Evolutionary conservation across 1,284 basidiomycete genomes (phyloP).

Genomic region (Ustilago bromivora): DNA sequence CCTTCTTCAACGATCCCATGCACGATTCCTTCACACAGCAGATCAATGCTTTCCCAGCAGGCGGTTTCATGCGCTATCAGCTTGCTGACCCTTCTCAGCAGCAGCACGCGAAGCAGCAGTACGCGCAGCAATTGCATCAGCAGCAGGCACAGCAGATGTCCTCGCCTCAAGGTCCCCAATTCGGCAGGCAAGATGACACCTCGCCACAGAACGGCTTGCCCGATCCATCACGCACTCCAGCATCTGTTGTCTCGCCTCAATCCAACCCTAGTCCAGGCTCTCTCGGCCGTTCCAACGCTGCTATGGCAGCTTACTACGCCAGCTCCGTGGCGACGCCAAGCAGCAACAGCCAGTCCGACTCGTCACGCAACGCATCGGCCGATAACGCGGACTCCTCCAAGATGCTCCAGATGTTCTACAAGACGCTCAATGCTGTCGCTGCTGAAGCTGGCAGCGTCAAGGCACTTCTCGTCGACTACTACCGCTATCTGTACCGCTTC

Average conservation of each 20-base stretch:
- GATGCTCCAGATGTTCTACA: constrained; percentile 22
- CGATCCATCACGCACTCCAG: constrained; percentile 12
- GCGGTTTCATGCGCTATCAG: constrained; percentile 32
- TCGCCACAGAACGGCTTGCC: background rate
- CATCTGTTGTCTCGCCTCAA: constrained; percentile 16
- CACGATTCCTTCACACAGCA: constrained; percentile 24
- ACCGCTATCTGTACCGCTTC: constrained; percentile 64
- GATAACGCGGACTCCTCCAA: constrained; percentile 28
- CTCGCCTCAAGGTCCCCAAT: constrained; percentile 6
- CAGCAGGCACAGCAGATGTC: constrained; percentile 8
- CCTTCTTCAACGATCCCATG: constrained; percentile 15
- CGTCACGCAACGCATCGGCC: constrained; percentile 22
- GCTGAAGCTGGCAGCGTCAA: constrained; percentile 38
- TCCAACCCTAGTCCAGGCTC: constrained; percentile 20
- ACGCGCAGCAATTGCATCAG: background rate
- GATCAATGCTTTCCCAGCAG: constrained; percentile 23
- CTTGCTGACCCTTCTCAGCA: constrained; percentile 16
- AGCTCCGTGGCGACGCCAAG: constrained; percentile 38
- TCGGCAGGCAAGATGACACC: background rate
- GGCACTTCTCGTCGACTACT: constrained; percentile 56
- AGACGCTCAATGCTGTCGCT: constrained; percentile 29
- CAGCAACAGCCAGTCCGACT: constrained; percentile 19
- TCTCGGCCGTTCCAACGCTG: constrained; percentile 18
- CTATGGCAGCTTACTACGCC: constrained; percentile 32
- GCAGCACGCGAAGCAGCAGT: background rate